phyloP scores from a whole-genome alignment of 257 asterid genomes.

The Forsythia viridissima region DNA sequence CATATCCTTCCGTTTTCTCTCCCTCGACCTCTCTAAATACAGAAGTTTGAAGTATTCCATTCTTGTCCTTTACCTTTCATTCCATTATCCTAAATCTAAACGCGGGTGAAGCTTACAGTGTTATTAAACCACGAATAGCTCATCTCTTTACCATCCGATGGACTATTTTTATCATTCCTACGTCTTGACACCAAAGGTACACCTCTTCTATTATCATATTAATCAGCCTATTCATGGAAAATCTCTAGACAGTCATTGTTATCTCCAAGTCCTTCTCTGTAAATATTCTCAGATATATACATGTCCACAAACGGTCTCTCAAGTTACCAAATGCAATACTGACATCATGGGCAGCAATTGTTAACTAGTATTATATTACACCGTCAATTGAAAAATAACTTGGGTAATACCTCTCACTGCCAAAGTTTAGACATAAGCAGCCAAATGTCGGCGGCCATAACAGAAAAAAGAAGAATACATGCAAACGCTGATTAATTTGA shows the following conservation, averaged over 20 bases:
- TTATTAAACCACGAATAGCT: not conserved
- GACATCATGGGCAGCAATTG: not conserved
- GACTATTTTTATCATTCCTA: not conserved
- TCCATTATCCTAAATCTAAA: not conserved
- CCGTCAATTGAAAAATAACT: not conserved
- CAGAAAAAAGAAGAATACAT: not conserved
- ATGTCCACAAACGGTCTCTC: not conserved
- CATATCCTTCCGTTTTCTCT: no score
- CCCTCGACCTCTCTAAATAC: not conserved
- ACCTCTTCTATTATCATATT: no score
- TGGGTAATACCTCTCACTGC: no score
- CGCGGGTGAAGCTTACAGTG: not conserved
- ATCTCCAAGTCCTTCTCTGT: not conserved
- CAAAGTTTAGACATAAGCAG: no score
- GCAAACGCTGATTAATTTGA: not conserved
- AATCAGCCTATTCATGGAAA: no score
- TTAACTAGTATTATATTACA: no score
- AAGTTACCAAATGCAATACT: no score
- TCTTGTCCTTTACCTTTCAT: not conserved
- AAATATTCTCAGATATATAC: no score
- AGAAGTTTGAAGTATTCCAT: not conserved
- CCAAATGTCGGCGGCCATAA: no score
- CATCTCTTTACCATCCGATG: not conserved
- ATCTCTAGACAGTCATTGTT: not conserved
- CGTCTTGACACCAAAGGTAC: not conserved